phyloP scores from a whole-genome alignment of 495 filamentous ascomycete genomes.

The Tuber melanosporum region DNA sequence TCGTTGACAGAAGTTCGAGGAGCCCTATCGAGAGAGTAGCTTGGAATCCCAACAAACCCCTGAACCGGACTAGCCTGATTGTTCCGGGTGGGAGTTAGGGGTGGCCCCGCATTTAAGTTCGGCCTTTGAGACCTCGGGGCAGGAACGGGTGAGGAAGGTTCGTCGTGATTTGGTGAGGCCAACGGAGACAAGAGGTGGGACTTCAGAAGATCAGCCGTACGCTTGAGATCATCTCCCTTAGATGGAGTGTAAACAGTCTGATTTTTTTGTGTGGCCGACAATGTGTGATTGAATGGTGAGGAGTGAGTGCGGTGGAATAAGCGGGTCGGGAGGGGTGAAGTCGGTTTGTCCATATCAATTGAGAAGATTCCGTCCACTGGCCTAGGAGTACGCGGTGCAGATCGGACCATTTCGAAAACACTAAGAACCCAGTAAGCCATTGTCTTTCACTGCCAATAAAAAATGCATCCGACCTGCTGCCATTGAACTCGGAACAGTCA shows the following conservation, averaged over 20 bases:
- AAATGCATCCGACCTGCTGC: slow-evolving; percentile 1
- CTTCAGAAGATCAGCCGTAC: slow-evolving; percentile 30
- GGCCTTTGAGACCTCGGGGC: slow-evolving; percentile 8
- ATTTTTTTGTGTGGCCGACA: background rate
- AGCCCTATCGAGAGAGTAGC: background rate
- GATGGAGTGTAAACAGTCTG: background rate
- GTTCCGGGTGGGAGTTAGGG: slow-evolving; percentile 23
- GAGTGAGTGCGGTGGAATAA: background rate
- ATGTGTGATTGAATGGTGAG: background rate
- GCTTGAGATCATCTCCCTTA: background rate
- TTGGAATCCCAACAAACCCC: background rate
- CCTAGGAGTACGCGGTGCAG: background rate
- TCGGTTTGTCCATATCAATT: slow-evolving; percentile 7
- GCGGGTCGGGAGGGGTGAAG: background rate
- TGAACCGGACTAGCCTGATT: background rate
- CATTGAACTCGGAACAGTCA: slow-evolving; percentile 19
- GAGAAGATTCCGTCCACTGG: slow-evolving; percentile 4
- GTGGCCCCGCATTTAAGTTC: slow-evolving; percentile 23
- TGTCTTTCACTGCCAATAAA: background rate
- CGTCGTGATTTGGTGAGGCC: slow-evolving; percentile 12
- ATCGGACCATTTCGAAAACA: background rate
- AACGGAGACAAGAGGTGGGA: slow-evolving; percentile 28
- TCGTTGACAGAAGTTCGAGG: background rate
- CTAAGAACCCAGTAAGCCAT: background rate
- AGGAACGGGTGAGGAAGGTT: slow-evolving; percentile 17